Base-by-base conservation (phyloP, 257 asterid species). In the Linaria vulgaris region DNA sequence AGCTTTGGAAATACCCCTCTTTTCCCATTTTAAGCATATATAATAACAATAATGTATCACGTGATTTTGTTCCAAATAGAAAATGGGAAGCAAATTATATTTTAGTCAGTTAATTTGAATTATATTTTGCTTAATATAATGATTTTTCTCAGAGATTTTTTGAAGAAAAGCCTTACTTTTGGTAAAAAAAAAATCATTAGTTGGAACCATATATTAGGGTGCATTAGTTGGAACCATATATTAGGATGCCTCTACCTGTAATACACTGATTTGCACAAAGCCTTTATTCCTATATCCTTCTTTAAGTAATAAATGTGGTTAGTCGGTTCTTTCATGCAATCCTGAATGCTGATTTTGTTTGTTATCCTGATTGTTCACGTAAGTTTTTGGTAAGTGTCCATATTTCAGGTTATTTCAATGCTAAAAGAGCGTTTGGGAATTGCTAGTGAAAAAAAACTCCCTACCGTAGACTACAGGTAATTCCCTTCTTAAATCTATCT, bases 391-490 rank as follows among this genome's bases (percentile, higher is more conserved):
- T 74, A 68, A 74, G 66, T 72, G 69, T 50, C 64, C 63, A 61
- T 16, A 62, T 79, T 74, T 77, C 88, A 92, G 99, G 83, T 92
- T 69, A 63, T 67, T 67, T 83, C 94, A 52, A 70, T 87, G 88
- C 79, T 92, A 73, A 92, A 89, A 84, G 90, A 84, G 79, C 95
- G 97, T 58, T 30, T 92, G 74, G 88, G 74, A 68, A 64, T 85
- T 81, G 83, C 87, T 15, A 72, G 68, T 65, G 79, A 69, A 59
- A 78, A 89, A 69, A 80, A 67, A 13, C 99, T 92, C 63, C 95
- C 97, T 3, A 79, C 82, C 46, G 95, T 87, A 75, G 94, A 85
- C 77, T 89, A 92, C 80, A 87, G 81, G 97, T 89, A 79, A 20
- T 65, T 56, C 43, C 57, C 34, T 49, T 48, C 68, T 66, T 27